Percentiles rank a stretch among this genome's conserved stretches.
phyloP scores from a whole-genome alignment of 2,329 filamentous ascomycete genomes.

The Onygena corvina region DNA sequence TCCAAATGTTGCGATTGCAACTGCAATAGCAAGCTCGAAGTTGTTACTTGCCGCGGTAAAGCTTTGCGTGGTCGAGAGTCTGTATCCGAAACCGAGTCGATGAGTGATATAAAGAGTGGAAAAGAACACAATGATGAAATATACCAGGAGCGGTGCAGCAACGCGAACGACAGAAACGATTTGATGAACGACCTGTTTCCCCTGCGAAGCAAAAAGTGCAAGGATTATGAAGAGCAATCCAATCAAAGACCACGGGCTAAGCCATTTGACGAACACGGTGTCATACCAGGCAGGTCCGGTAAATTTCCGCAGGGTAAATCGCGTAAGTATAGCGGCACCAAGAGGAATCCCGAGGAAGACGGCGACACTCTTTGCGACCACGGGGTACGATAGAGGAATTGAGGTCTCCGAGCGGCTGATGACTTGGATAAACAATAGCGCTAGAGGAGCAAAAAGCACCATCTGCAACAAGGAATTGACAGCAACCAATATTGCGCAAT shows the following conservation, averaged over 20 bases:
- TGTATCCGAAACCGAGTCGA: conserved; percentile 62
- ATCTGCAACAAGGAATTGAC: conserved; percentile 66
- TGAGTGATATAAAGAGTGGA: conserved; percentile 51
- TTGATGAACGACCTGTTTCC: conserved; percentile 63
- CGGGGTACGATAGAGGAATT: conserved; percentile 45
- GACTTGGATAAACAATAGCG: conserved; percentile 57
- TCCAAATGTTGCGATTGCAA: conserved; percentile 71
- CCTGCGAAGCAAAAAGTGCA: conserved; percentile 74
- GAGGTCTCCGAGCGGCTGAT: conserved; percentile 44
- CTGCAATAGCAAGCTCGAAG: conserved; percentile 82
- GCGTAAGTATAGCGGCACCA: conserved; percentile 64
- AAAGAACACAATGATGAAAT: conserved; percentile 66
- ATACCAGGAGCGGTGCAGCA: conserved; percentile 66
- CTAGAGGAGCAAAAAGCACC: conserved; percentile 57
- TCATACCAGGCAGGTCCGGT: conserved; percentile 53
- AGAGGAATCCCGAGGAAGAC: conserved; percentile 79
- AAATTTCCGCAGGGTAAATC: conserved; percentile 48
- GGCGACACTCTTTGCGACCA: conserved; percentile 66
- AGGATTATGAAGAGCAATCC: conserved; percentile 79
- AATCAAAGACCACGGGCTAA: conserved; percentile 63
- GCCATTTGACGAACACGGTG: conserved; percentile 54
- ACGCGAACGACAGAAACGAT: conserved; percentile 74
- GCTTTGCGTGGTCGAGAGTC: conserved; percentile 60
- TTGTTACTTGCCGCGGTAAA: conserved; percentile 89
- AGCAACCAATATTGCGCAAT: conserved; percentile 69